Base-by-base conservation (phyloP, 768 basidiomycete genomes). In the Phaeotremella skinneri region DNA sequence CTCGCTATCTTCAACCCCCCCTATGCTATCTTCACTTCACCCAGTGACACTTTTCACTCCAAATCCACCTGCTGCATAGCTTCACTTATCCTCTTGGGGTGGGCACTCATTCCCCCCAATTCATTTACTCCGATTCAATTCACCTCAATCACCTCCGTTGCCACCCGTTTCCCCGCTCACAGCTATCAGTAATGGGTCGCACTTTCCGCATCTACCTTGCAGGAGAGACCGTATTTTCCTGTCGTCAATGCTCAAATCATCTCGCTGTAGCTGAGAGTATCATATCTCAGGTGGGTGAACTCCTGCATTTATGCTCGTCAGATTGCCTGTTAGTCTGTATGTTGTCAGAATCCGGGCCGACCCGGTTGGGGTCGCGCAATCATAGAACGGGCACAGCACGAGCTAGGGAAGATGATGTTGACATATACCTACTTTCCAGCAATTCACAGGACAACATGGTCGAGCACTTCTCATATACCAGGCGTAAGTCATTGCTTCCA, bases 401-500 rank as follows among this genome's bases (percentile, higher is more conserved):
- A 11, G 20, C 26, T 14, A 3, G 16, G 52, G 16, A 17, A 30
- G 42, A 25, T 13, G 64, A 67, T 66, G 52, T 63, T 25, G 39
- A 20, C 23, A 34, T 50, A 16, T 55, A 9, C 21, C n/a, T 9
- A 3, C 16, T 13, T 52, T 16, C 42, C 76, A 98, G 94, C 89
- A 90, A 43, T 98, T 98, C 82, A 92, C 90, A 63, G 94, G 94
- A 26, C 91, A 96, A 78, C 91, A 96, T 77, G 94, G 94, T 17
- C 83, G 90, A 57, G 94, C 94, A 17, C 92, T 93, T 76, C 85
- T 98, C 63, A 93, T 98, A 70, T 90, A 93, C 52, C 85, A 82
- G 66, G 92, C 96, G 93, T 94, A 78, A 82, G 91, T 79, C 20
- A 30, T 6, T 20, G 1, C 42, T 42, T n/a, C 13, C 20, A 27